phyloP scores from a whole-genome alignment of 805 yeast genomes.

The Ogataea minuta region DNA sequence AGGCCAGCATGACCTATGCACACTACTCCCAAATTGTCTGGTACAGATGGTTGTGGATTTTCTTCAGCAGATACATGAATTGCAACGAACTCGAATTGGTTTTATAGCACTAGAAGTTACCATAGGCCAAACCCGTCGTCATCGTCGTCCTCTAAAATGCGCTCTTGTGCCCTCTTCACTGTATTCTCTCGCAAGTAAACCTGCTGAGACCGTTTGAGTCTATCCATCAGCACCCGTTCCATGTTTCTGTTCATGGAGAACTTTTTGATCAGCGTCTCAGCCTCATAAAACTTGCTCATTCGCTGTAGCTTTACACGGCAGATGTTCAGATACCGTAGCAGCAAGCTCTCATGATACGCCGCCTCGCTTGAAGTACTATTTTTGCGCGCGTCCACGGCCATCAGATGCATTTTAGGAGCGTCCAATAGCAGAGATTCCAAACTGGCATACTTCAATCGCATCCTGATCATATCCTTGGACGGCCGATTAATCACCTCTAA shows the following conservation, averaged over 20 bases:
- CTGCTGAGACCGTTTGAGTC: slow-evolving; percentile 18
- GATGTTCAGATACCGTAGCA: slow-evolving; percentile 22
- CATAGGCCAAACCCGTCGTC: slow-evolving; percentile 31
- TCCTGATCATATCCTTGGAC: slow-evolving; percentile 22
- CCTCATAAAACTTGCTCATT: slow-evolving; percentile 26
- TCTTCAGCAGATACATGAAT: slow-evolving; percentile 71
- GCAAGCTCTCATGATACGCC: slow-evolving; percentile 21
- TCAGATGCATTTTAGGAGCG: slow-evolving; percentile 23
- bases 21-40: slow-evolving; percentile 92
- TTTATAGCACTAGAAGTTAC: slow-evolving; percentile 12
- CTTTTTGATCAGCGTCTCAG: slow-evolving; percentile 28
- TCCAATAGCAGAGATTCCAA: slow-evolving; percentile 23
- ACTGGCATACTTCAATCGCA: slow-evolving; percentile 24
- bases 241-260: slow-evolving; percentile 26
- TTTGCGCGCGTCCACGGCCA: slow-evolving; percentile 8
- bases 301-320: slow-evolving; percentile 24
- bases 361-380: slow-evolving; percentile 19
- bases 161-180: slow-evolving; percentile 9
- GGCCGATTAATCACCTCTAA: slow-evolving; percentile 15
- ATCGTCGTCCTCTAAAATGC: slow-evolving; percentile 28
- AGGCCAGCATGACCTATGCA: slow-evolving; percentile 75
- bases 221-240: slow-evolving; percentile 18
- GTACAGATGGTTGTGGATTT: slow-evolving; percentile 90
- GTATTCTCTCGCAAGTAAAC: slow-evolving; percentile 19
- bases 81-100: slow-evolving; percentile 58